Base-by-base conservation (phyloP, 371 early-diverging fungal genomes). In the Circinella umbellata region DNA sequence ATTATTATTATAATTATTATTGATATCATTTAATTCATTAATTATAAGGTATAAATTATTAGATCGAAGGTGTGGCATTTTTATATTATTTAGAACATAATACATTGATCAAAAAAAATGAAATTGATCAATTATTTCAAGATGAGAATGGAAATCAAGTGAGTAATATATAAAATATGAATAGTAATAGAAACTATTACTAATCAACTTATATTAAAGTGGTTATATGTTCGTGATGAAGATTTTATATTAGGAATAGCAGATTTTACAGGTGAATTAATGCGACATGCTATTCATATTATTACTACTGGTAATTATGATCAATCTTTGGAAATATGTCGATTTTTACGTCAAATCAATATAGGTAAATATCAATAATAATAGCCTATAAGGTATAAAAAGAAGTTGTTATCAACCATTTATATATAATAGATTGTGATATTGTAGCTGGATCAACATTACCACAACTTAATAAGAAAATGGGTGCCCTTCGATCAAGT, bases 181-280 rank as follows among this genome's bases (percentile, higher is more conserved):
- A 65, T 17, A 47, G 18, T 13, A 53, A 35, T 4, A 0, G 35
- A 42, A 20, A 36, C 27, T 11, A 11, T 6, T 42, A 42, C 3
- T 11, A 42, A 42, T 3, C 3, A 9, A 9, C 3, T 42, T 42
- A 9, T 42, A 42, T 42, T 42, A 38, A 51, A 77, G 76, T 75
- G 72, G 73, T 18, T 78, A 10, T 15, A 63, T 27, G 72, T 91
- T 8, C 78, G 84, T n/a, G 73, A 72, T 11, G 82, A 88, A 48
- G 88, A 90, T 63, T 91, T 90, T 70, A 66, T 81, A 18, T 64
- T 88, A 8, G 92, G 91, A 37, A 68, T 92, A 17, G 88, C 87
- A 9, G 91, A 91, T 76, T 82, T 91, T 49, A 90, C 91, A 15
- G 92, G 92, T 48, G 91, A 91, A 70, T 68, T 92, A 61, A 91